Conservation (phyloP, 1,284 basidiomycete genomes). For the Testicularia cyperi region DNA sequence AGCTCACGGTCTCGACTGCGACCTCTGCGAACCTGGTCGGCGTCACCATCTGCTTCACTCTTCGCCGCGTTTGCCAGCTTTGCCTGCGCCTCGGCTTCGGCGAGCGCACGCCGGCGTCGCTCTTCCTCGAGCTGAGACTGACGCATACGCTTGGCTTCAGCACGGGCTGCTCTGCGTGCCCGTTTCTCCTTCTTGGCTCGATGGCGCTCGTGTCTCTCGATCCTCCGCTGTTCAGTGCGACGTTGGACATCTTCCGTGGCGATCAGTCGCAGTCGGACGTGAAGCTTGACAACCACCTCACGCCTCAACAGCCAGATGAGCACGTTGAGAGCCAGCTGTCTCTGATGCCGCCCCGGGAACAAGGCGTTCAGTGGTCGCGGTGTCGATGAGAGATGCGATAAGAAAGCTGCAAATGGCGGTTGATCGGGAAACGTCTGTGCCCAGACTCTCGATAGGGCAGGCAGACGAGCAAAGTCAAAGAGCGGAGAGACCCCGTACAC, state of each 20-base stretch:
- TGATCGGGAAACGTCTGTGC: slow-evolving; percentile 70
- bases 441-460: slow-evolving; percentile 69
- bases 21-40: neutral
- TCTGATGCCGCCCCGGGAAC: slow-evolving; percentile 30
- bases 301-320: slow-evolving; percentile 89
- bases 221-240: slow-evolving; percentile 50
- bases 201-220: slow-evolving; percentile 21
- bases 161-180: slow-evolving; percentile 8
- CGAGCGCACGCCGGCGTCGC: slow-evolving; percentile 10
- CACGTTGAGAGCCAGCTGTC: slow-evolving; percentile 72
- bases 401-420: slow-evolving; percentile 66
- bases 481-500: slow-evolving; percentile 68
- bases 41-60: neutral
- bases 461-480: slow-evolving; percentile 64
- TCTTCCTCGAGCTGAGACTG: slow-evolving; percentile 20
- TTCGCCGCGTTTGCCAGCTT: neutral
- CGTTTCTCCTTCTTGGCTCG: slow-evolving; percentile 13
- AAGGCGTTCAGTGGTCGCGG: slow-evolving; percentile 29
- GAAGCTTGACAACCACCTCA: slow-evolving; percentile 80
- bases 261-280: slow-evolving; percentile 80
- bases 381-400: slow-evolving; percentile 37
- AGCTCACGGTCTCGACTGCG: no score
- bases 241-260: slow-evolving; percentile 75
- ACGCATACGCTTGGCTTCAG: slow-evolving; percentile 13
- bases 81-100: slow-evolving; percentile 1